Conservation (phyloP, 805 yeast genomes). For the Barnettozyma sp. region DNA sequence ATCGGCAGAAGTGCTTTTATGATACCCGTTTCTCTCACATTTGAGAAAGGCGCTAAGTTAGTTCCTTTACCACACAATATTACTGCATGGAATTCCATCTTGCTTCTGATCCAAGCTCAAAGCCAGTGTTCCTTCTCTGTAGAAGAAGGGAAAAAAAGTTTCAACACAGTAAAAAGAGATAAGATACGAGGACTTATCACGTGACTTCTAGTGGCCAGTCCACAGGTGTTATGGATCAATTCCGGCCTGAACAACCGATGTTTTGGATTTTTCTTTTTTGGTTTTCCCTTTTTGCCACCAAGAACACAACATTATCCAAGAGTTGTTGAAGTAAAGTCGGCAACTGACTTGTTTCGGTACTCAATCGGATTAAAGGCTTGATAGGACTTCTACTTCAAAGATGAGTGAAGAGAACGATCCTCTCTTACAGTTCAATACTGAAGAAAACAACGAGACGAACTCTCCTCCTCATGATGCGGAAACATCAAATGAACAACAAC, state of each 20-base stretch:
- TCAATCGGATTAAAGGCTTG: no score
- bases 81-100: constrained; percentile 89
- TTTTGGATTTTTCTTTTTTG: no score
- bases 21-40: constrained; percentile 51
- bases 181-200: neutral
- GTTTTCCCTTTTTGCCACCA: constrained; percentile 3
- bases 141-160: neutral
- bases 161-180: neutral
- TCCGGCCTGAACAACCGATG: neutral
- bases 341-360: no score
- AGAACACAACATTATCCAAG: neutral
- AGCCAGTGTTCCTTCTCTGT: neutral
- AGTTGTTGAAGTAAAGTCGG: no score
- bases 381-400: no score
- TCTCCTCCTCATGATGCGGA: constrained; percentile 19
- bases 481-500: constrained; percentile 9
- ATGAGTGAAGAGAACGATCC: constrained; percentile 70
- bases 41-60: constrained; percentile 64
- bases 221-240: no score
- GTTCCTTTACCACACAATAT: constrained; percentile 84
- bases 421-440: constrained; percentile 48
- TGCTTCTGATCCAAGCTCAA: neutral
- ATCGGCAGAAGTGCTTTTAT: constrained; percentile 86
- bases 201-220: no score
- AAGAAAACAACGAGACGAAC: constrained; percentile 13